Evolutionary conservation across 805 yeast species (phyloP).

Genomic region (Metschnikowia continentalis): DNA sequence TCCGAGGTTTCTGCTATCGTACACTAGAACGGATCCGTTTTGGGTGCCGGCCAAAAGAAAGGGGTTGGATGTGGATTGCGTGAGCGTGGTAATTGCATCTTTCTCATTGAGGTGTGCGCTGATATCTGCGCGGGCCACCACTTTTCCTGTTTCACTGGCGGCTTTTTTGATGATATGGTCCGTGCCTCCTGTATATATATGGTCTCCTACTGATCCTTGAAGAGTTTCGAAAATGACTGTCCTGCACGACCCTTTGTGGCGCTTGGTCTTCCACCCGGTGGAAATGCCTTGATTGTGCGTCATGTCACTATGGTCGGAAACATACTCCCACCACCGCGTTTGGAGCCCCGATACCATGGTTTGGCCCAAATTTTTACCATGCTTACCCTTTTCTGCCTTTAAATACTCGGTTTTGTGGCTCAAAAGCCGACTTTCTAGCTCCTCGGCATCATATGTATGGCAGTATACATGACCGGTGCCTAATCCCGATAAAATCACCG

Average conservation of each 20-base stretch:
- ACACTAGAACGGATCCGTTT: conserved; percentile 59
- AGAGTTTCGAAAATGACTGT: conserved; percentile 61
- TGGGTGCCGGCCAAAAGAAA: conserved; percentile 64
- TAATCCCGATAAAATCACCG: conserved; percentile 64
- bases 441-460: conserved; percentile 50
- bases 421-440: conserved; percentile 33
- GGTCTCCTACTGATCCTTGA: conserved; percentile 41
- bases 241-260: conserved; percentile 89
- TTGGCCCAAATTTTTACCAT: conserved; percentile 20
- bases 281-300: conserved; percentile 27
- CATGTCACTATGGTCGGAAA: conserved; percentile 24
- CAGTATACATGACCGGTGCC: conserved; percentile 76
- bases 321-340: conserved; percentile 46
- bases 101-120: conserved; percentile 17
- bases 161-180: conserved; percentile 80
- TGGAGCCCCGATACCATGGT: conserved; percentile 21
- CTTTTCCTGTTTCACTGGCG: conserved; percentile 67
- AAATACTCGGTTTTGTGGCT: no score
- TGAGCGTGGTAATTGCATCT: conserved; percentile 41
- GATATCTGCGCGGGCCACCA: conserved; percentile 47
- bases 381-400: conserved; percentile 6
- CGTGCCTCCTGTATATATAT: conserved; percentile 67
- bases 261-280: conserved; percentile 73
- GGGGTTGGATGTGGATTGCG: conserved; percentile 44
- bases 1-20: conserved; percentile 53